Conservation (phyloP, 2,329 filamentous ascomycete genomes). For the Pseudogymnoascus sp. region DNA sequence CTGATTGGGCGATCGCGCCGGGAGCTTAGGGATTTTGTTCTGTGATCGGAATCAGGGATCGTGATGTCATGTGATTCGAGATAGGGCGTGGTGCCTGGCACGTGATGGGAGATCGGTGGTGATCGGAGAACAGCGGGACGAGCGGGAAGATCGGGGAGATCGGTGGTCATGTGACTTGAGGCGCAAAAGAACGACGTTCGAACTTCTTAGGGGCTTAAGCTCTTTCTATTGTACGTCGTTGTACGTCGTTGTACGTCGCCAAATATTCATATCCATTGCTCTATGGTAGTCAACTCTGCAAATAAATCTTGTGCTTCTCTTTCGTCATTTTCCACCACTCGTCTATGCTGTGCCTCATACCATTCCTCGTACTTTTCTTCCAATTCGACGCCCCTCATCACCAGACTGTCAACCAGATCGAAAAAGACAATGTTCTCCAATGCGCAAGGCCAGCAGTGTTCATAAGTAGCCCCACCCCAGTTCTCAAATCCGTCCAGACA, state of each 20-base stretch:
- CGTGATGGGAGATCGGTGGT: background rate
- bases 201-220: background rate
- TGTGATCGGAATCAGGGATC: background rate
- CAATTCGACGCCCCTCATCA: background rate
- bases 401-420: background rate
- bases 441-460: background rate
- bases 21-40: constrained; percentile 6
- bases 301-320: too few relatives aligned
- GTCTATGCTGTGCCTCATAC: background rate
- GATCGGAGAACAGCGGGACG: background rate
- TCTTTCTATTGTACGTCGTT: background rate
- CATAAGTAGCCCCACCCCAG: background rate
- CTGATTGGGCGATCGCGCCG: background rate
- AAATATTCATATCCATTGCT: too few relatives aligned
- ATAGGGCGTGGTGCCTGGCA: background rate
- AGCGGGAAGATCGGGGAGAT: background rate
- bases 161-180: background rate
- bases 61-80: background rate
- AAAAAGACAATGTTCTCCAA: background rate
- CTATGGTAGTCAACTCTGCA: too few relatives aligned
- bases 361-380: background rate
- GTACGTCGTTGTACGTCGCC: too few relatives aligned
- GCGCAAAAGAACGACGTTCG: background rate
- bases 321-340: too few relatives aligned
- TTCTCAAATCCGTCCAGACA: background rate